Base-by-base conservation (phyloP, 108 stramenopile species). In the Skeletonema potamos region DNA sequence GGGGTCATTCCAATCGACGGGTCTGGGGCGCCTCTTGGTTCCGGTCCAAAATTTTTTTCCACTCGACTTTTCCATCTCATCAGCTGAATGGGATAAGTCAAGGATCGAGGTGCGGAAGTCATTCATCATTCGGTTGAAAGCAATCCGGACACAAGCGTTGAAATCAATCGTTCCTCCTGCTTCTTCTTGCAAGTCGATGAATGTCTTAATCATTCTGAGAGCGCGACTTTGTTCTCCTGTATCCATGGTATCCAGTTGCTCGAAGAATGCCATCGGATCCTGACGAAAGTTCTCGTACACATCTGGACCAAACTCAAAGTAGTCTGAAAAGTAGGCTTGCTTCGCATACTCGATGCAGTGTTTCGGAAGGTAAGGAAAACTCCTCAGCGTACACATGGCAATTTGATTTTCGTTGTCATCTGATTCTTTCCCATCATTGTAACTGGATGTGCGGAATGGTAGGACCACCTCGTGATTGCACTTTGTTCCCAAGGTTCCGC, bases 291-390 rank as follows among this genome's bases (percentile, higher is more conserved):
- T 79, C 58, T 83, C 82, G 22, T 83, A 83, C 22, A 74, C 77
- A 18, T 83, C 82, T 4, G 82, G 82, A 12, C 78, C 82, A 62
- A 83, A 83, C 48, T 79, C 77, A 61, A 83, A 83, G 69, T 79
- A 83, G 68, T 83, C 82, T 33, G 82, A 74, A 67, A 83, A 83
- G 30, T 79, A 83, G 37, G 82, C 67, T 28, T 83, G 82, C 64
- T 83, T 83, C 17, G 92, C 91, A 88, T 91, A 96, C 75, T 96
- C 95, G 64, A 94, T 94, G 73, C 93, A 94, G 76, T 96, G 95
- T 62, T 90, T 91, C 22, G 91, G 92, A 6, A 87, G 72, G 60
- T 86, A 83, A n/a, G 93, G 93, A 60, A 93, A 94, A 67, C 88
- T 90, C 4, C 91, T 70, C 24, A 96, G 67, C 10, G 94, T 96